Conservation (phyloP, 306 rosid genomes). For the Cucurbita moschata region DNA sequence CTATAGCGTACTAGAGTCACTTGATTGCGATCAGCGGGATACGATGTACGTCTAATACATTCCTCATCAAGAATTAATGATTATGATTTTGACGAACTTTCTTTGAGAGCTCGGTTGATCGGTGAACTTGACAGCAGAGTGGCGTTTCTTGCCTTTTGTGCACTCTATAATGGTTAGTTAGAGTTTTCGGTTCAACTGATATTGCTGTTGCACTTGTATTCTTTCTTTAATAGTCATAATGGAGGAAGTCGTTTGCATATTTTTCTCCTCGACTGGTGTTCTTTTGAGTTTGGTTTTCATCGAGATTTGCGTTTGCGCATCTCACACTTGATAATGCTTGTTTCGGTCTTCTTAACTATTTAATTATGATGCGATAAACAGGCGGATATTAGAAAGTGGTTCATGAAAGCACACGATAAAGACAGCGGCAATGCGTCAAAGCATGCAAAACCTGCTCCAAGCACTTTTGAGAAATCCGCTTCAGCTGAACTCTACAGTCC, state of each 20-base stretch:
- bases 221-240: neutral
- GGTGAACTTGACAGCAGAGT: neutral
- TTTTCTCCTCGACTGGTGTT: neutral
- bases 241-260: neutral
- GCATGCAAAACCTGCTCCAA: slow-evolving; percentile 18
- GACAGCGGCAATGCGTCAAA: slow-evolving; percentile 30
- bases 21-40: neutral
- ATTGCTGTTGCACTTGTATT: neutral
- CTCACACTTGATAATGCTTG: neutral
- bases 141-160: neutral
- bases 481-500: slow-evolving; percentile 23
- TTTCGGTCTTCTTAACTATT: neutral
- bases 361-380: slow-evolving; percentile 7
- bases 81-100: neutral
- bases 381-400: slow-evolving; percentile 83
- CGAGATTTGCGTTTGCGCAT: neutral
- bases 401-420: slow-evolving; percentile 79
- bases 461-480: slow-evolving; percentile 18
- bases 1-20: neutral
- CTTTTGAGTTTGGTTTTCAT: neutral
- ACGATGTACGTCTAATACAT: too few relatives aligned
- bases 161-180: neutral
- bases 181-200: neutral
- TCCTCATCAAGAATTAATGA: neutral
- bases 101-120: neutral